A percentile compares a stretch with the other conserved stretches of the same genome.
Evolutionary conservation across 352 stramenopile species (phyloP).

Genomic region (Phytopythium vexans): DNA sequence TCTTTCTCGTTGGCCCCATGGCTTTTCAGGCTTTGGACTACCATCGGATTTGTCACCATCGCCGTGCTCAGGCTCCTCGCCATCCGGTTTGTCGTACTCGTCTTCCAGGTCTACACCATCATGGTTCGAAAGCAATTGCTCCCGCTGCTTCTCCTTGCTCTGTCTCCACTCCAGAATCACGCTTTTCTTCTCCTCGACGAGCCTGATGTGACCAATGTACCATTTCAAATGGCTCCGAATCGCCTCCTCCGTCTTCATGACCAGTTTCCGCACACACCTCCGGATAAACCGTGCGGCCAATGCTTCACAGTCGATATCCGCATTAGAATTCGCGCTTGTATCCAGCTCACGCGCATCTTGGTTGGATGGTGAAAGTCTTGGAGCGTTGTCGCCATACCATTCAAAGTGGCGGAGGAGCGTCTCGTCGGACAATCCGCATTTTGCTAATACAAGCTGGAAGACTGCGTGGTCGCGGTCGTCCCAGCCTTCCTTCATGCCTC

Average conservation of each 20-base stretch:
- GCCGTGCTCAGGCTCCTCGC: conserved; percentile 2
- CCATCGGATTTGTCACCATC: background rate
- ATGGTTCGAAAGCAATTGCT: conserved; percentile 10
- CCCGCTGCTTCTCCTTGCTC: conserved; percentile 41
- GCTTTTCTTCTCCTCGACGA: conserved; percentile 61
- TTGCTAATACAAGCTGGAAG: conserved; percentile 42
- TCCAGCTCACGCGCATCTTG: conserved; percentile 8
- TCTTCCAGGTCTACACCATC: background rate
- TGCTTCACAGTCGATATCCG: conserved; percentile 33
- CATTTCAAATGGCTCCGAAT: conserved; percentile 67
- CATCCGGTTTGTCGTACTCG: background rate
- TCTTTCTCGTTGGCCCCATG: conserved; percentile 16
- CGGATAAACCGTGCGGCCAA: conserved; percentile 41
- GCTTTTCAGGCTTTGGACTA: background rate
- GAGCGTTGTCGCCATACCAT: background rate
- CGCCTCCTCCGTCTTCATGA: conserved; percentile 49
- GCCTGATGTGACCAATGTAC: conserved; percentile 51
- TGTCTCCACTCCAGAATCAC: conserved; percentile 56
- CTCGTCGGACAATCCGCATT: conserved; percentile 42
- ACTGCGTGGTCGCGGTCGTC: conserved; percentile 48
- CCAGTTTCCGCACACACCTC: conserved; percentile 46
- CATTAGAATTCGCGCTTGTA: background rate
- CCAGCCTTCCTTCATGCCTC: conserved; percentile 53
- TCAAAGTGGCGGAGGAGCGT: conserved; percentile 28
- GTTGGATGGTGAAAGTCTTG: conserved; percentile 1